These are phyloP conservation scores for Xylaria sp. DNA, from an alignment of 2,329 filamentous ascomycete species.

Conservation along the genomic window DNA sequence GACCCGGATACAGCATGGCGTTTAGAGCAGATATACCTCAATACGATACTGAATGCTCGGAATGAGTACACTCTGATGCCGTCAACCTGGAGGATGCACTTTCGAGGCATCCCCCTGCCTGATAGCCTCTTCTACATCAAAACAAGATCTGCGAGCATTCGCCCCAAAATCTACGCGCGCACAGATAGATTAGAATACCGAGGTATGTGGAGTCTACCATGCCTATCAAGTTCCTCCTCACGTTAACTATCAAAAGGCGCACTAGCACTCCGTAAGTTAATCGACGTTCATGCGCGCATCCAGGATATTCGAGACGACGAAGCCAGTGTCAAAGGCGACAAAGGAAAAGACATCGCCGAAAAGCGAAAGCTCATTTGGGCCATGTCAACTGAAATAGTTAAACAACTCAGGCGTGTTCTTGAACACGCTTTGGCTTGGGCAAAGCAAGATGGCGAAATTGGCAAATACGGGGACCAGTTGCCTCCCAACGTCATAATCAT, in stretches of 20 bases:
- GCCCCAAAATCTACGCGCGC: conserved; percentile 41
- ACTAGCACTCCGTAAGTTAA: conserved; percentile 35
- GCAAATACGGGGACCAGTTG: conserved; percentile 26
- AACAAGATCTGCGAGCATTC: conserved; percentile 30
- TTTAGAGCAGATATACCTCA: conserved; percentile 38
- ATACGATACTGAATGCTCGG: conserved; percentile 38
- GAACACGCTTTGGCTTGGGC: conserved; percentile 37
- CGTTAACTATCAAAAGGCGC: conserved; percentile 32
- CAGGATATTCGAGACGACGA: conserved; percentile 35
- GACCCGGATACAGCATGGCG: conserved; percentile 34
- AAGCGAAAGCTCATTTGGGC: conserved; percentile 5
- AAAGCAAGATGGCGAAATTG: conserved; percentile 34
- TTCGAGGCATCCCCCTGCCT: conserved; percentile 40
- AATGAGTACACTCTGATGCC: conserved; percentile 41
- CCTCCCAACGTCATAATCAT: conserved; percentile 35
- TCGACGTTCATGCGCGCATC: conserved; percentile 36
- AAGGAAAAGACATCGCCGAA: neutral
- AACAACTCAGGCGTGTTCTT: conserved; percentile 30
- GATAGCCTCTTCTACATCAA: conserved; percentile 40
- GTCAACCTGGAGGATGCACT: conserved; percentile 41
- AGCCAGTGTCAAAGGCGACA: conserved; percentile 6
- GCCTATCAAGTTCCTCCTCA: neutral
- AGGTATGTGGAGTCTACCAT: conserved; percentile 33
- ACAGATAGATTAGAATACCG: conserved; percentile 36
- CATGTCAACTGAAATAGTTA: conserved; percentile 30